Evolutionary conservation across 208 protist species (phyloP).

Genomic region (Leishmania arabica): DNA sequence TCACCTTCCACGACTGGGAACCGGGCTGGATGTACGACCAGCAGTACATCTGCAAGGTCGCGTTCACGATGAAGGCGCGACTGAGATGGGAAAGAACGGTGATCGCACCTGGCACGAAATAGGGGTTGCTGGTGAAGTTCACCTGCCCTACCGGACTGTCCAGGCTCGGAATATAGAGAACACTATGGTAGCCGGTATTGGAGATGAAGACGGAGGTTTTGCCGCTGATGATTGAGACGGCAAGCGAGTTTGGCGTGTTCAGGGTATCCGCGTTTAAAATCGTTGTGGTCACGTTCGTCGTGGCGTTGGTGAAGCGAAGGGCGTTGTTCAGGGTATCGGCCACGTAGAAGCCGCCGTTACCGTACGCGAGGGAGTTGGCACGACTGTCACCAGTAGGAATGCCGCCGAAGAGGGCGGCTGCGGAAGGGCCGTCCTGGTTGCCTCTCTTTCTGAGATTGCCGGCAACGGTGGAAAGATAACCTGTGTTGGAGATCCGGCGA

Average conservation of each 20-base stretch:
- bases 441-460: constrained; percentile 37
- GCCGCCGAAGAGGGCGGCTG: constrained; percentile 36
- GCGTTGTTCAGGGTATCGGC: constrained; percentile 64
- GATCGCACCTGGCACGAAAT: constrained; percentile 9
- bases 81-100: constrained; percentile 2
- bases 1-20: constrained; percentile 7
- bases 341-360: constrained; percentile 31
- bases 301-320: constrained; percentile 47
- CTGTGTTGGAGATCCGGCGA: constrained; percentile 34
- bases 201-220: constrained; percentile 41
- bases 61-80: constrained; percentile 13
- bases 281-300: constrained; percentile 30
- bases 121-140: background rate
- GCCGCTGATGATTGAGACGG: background rate
- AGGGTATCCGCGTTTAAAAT: constrained; percentile 8
- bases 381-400: constrained; percentile 1
- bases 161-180: constrained; percentile 29
- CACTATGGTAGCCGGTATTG: constrained; percentile 38
- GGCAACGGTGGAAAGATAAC: constrained; percentile 45
- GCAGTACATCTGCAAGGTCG: constrained; percentile 7
- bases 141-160: constrained; percentile 11
- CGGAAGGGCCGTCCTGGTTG: constrained; percentile 30
- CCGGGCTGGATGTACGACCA: constrained; percentile 2
- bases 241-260: background rate
- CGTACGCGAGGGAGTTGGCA: constrained; percentile 31